phyloP scores from a whole-genome alignment of 148 eudicot genomes.

The Chenopodium berlandieri region DNA sequence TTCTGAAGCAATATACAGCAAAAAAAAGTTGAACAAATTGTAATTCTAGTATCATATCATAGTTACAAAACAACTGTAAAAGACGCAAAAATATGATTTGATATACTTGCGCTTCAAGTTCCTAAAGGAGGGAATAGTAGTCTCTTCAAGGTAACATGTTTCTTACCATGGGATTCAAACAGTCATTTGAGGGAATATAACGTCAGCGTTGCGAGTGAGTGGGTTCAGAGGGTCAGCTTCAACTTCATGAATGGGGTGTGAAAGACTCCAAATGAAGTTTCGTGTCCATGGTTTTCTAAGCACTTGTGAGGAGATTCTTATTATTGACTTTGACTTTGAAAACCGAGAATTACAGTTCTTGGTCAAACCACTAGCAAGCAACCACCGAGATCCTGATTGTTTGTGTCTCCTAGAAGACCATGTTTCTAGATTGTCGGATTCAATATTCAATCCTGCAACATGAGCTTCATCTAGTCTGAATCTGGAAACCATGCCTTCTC shows the following conservation, averaged over 20 bases:
- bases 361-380: constrained; percentile 54
- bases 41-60: neutral
- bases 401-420: constrained; percentile 45
- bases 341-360: constrained; percentile 26
- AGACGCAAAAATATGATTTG: neutral
- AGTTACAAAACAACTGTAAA: neutral
- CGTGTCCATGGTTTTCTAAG: constrained; percentile 26
- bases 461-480: constrained; percentile 43
- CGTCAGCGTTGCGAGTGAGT: constrained; percentile 53
- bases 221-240: constrained; percentile 29
- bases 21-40: neutral
- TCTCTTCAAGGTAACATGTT: constrained; percentile 1
- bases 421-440: constrained; percentile 25
- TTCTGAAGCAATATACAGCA: constrained; percentile 1
- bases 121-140: neutral
- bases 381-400: constrained; percentile 63
- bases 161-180: constrained; percentile 8
- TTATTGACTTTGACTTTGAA: constrained; percentile 39
- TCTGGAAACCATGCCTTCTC: constrained; percentile 15
- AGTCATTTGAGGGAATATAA: constrained; percentile 35
- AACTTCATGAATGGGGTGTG: constrained; percentile 22
- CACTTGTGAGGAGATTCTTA: constrained; percentile 23
- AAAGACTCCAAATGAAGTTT: constrained; percentile 57
- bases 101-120: neutral
- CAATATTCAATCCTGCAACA: constrained; percentile 46